These are phyloP conservation scores for Phytophthora multivora DNA, from an alignment of 352 stramenopile genomes.

Conservation along the genomic window DNA sequence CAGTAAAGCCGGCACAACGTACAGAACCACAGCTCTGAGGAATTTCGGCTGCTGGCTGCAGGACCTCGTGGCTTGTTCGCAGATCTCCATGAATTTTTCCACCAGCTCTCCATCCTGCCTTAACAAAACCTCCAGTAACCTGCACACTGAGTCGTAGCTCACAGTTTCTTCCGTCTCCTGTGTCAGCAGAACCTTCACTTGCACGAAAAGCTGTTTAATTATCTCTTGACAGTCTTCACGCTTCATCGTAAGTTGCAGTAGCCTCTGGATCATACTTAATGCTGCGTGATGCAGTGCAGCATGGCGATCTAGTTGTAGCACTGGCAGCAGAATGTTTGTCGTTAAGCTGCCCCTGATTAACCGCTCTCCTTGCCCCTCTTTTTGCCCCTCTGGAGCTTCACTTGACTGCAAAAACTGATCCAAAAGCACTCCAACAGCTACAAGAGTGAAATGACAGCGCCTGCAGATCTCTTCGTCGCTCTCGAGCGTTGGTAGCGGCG, in stretches of 20 bases:
- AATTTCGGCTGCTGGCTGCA: conserved; percentile 52
- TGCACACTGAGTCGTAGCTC: conserved; percentile 57
- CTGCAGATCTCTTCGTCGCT: conserved; percentile 19
- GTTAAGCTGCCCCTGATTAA: conserved; percentile 18
- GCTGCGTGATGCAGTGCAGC: conserved; percentile 33
- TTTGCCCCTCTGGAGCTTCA: not conserved
- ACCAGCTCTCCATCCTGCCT: conserved; percentile 21
- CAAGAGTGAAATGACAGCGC: conserved; percentile 56
- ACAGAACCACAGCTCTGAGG: conserved; percentile 45
- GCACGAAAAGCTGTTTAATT: conserved; percentile 3
- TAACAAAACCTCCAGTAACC: conserved; percentile 51
- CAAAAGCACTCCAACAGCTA: conserved; percentile 36
- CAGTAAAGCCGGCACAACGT: conserved; percentile 55
- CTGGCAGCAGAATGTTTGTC: conserved; percentile 35
- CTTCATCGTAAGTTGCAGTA: conserved; percentile 19
- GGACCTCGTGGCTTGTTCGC: conserved; percentile 37
- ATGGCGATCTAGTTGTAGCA: conserved; percentile 33
- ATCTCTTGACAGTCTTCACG: not conserved
- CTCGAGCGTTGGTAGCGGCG: conserved; percentile 32
- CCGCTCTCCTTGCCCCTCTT: not conserved
- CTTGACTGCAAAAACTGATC: conserved; percentile 25
- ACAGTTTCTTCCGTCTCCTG: conserved; percentile 10
- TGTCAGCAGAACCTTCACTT: conserved; percentile 16
- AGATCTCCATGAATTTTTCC: conserved; percentile 36
- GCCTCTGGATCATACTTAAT: conserved; percentile 29